phyloP scores from a whole-genome alignment of 805 yeast genomes.

The Saturnispora dispora region DNA sequence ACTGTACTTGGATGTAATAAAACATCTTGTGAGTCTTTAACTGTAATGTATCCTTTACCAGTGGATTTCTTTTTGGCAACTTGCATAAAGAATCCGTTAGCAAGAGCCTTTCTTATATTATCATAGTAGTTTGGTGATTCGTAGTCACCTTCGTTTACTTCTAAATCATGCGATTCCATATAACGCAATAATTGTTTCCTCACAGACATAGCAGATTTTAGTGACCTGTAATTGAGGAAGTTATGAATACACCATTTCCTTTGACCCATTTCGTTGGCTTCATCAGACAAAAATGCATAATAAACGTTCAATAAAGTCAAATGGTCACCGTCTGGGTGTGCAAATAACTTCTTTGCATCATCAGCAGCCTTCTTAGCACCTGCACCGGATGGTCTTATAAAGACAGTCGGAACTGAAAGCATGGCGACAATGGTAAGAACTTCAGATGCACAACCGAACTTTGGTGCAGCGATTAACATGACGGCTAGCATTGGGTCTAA shows the following conservation, averaged over 20 bases:
- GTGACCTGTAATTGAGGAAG: constrained; percentile 73
- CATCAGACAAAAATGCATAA: constrained; percentile 72
- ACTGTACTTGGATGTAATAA: constrained; percentile 90
- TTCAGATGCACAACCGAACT: constrained; percentile 80
- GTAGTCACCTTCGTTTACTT: constrained; percentile 57
- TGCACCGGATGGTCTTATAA: constrained; percentile 83
- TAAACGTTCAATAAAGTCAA: constrained; percentile 81
- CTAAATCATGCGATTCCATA: constrained; percentile 75
- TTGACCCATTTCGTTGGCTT: constrained; percentile 55
- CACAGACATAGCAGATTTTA: constrained; percentile 79
- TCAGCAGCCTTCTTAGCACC: constrained; percentile 84
- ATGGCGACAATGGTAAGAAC: constrained; percentile 81
- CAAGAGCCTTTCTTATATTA: constrained; percentile 75
- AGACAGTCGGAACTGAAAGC: constrained; percentile 88
- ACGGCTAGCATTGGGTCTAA: constrained; percentile 94
- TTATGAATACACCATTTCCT: constrained; percentile 89
- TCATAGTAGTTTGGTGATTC: constrained; percentile 60
- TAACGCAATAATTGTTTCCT: constrained; percentile 73
- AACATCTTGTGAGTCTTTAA: constrained; percentile 94
- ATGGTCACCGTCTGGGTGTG: constrained; percentile 94
- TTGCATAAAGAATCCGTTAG: constrained; percentile 97
- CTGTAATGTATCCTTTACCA: constrained; percentile 76
- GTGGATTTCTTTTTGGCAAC: constrained; percentile 88
- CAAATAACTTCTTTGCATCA: constrained; percentile 77
- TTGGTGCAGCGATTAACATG: constrained; percentile 80